Evolutionary conservation across 495 filamentous ascomycete species (phyloP).

Genomic region (Penicillium ucsense): DNA sequence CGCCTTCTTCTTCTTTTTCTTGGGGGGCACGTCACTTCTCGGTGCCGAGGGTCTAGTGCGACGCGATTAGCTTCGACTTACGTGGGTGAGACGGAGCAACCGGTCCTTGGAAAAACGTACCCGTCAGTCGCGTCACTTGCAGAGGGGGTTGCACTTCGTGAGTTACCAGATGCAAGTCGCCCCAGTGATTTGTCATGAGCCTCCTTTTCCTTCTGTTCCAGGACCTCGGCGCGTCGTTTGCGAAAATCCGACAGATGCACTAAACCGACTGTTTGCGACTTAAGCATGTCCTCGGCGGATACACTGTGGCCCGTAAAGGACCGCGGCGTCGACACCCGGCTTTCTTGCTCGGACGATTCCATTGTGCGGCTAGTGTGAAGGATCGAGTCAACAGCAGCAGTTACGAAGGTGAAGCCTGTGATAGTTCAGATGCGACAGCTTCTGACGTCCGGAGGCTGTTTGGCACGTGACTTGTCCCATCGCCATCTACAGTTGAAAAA

Average conservation of each 20-base stretch:
- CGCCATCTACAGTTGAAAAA: neutral
- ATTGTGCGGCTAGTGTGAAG: slow-evolving; percentile 8
- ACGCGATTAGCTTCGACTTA: slow-evolving; percentile 25
- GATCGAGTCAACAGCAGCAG: no score
- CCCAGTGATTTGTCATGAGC: slow-evolving; percentile 53
- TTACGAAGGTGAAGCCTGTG: no score
- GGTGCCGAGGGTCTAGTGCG: slow-evolving; percentile 33
- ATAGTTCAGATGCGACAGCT: no score
- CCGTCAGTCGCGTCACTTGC: slow-evolving; percentile 43
- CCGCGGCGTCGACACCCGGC: slow-evolving; percentile 30
- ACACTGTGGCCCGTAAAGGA: slow-evolving; percentile 68
- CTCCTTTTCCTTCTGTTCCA: slow-evolving; percentile 84
- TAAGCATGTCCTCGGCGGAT: slow-evolving; percentile 83
- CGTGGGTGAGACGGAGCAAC: neutral
- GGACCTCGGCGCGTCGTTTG: slow-evolving; percentile 87
- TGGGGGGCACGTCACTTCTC: slow-evolving; percentile 34
- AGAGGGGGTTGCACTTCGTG: slow-evolving; percentile 44
- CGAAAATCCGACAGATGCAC: slow-evolving; percentile 91
- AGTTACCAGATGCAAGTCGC: slow-evolving; percentile 37
- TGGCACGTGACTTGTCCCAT: slow-evolving; percentile 11
- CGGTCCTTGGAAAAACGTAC: slow-evolving; percentile 28
- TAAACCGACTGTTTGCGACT: slow-evolving; percentile 85
- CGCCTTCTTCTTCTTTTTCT: slow-evolving; percentile 60
- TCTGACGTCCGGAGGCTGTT: slow-evolving; percentile 9
- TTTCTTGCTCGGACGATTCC: slow-evolving; percentile 29